Evolutionary conservation across 1,139 yeast genomes (phyloP).

Genomic region (Kodamaea arcana): DNA sequence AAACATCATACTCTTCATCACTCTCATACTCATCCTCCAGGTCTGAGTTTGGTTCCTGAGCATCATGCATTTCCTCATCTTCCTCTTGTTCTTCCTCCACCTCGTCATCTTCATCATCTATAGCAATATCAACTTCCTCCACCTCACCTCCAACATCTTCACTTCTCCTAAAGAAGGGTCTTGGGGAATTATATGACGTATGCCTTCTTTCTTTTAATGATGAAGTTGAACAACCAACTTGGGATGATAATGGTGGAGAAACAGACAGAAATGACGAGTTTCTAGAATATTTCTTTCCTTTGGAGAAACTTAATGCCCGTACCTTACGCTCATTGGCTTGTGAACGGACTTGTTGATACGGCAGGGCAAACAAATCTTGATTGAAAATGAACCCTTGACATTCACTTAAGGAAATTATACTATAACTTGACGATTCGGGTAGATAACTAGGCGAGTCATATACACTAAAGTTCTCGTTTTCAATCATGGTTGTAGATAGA

Average conservation of each 20-base stretch:
- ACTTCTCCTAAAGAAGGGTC: constrained; percentile 21
- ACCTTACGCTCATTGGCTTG: constrained; percentile 35
- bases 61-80: constrained; percentile 1
- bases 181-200: constrained; percentile 28
- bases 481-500: constrained; percentile 58
- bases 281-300: constrained; percentile 2
- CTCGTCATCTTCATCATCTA: constrained; percentile 9
- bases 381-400: constrained; percentile 74
- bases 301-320: constrained; percentile 22
- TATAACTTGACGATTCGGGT: constrained; percentile 28
- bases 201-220: constrained; percentile 22
- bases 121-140: constrained; percentile 11
- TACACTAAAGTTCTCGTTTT: constrained; percentile 54
- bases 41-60: neutral
- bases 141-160: constrained; percentile 16
- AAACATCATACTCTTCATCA: constrained; percentile 13
- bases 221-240: constrained; percentile 4
- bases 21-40: neutral
- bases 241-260: constrained; percentile 1
- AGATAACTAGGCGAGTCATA: constrained; percentile 44
- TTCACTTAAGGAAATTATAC: constrained; percentile 51
- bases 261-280: constrained; percentile 4
- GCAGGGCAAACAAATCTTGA: constrained; percentile 67
- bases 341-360: constrained; percentile 56
- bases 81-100: constrained; percentile 13